These are phyloP conservation scores for Stephania cephalantha DNA, from an alignment of 164 flowering plant species.

Conservation along the genomic window DNA sequence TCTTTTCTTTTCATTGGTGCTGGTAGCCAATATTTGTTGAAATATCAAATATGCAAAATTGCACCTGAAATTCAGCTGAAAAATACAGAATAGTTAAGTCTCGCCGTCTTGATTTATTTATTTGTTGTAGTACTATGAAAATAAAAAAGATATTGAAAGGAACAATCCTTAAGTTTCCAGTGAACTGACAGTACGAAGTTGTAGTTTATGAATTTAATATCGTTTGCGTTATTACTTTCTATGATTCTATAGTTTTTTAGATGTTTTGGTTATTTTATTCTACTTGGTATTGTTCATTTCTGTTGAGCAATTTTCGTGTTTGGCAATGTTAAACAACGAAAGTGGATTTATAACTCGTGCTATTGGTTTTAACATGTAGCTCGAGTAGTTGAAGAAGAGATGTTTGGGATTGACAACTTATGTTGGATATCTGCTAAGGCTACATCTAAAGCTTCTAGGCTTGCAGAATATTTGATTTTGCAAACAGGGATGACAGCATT, in stretches of 20 bases:
- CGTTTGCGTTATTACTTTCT: too few relatives aligned
- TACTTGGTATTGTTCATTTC: neutral
- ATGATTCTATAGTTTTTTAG: neutral
- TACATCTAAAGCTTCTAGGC: slow-evolving; percentile 69
- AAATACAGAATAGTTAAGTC: too few relatives aligned
- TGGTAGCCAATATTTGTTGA: too few relatives aligned
- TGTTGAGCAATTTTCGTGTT: neutral
- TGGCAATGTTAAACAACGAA: neutral
- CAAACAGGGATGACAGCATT: slow-evolving; percentile 97
- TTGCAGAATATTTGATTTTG: slow-evolving; percentile 66
- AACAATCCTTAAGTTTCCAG: too few relatives aligned
- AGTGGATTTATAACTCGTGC: neutral
- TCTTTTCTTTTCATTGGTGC: too few relatives aligned
- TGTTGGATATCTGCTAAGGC: slow-evolving; percentile 93
- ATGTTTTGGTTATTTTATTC: neutral
- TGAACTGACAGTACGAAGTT: too few relatives aligned
- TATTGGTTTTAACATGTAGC: slow-evolving; percentile 40
- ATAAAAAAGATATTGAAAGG: too few relatives aligned
- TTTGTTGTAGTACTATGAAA: too few relatives aligned
- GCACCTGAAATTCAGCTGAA: too few relatives aligned
- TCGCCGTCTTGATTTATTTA: too few relatives aligned
- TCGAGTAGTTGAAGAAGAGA: slow-evolving; percentile 92
- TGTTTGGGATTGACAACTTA: slow-evolving; percentile 86
- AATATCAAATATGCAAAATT: too few relatives aligned
- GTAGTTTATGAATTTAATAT: too few relatives aligned